These are phyloP conservation scores for Metschnikowia continentalis DNA, from an alignment of 805 yeast genomes.

Conservation along the genomic window DNA sequence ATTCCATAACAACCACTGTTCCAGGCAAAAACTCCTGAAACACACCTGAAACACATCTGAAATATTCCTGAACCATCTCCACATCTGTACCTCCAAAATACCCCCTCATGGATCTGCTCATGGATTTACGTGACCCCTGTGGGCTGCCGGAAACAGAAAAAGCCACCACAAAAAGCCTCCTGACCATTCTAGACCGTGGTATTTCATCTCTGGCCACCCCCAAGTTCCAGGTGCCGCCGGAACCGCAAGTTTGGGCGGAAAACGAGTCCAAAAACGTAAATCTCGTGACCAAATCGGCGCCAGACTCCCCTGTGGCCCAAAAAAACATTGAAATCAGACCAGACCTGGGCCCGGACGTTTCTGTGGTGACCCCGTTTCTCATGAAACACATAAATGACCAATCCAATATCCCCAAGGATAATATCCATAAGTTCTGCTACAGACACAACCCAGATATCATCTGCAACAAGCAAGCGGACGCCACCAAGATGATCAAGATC, in stretches of 20 bases:
- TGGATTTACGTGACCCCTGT: slow-evolving; percentile 15
- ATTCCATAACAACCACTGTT: too few relatives aligned
- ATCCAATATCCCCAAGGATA: slow-evolving; percentile 42
- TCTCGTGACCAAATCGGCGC: slow-evolving; percentile 1
- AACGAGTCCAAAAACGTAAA: slow-evolving; percentile 1
- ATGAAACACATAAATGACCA: slow-evolving; percentile 41
- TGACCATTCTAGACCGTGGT: slow-evolving; percentile 4
- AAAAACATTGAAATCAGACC: background rate
- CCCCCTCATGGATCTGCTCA: background rate
- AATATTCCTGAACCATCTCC: too few relatives aligned
- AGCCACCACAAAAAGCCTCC: slow-evolving; percentile 5
- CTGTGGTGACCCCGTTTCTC: slow-evolving; percentile 39
- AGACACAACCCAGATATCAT: slow-evolving; percentile 88
- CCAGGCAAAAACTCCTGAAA: too few relatives aligned
- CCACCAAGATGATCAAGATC: slow-evolving; percentile 55
- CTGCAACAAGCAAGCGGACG: slow-evolving; percentile 67
- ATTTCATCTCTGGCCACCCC: background rate
- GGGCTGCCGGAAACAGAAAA: slow-evolving; percentile 6
- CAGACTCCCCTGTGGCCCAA: background rate
- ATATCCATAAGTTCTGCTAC: slow-evolving; percentile 74
- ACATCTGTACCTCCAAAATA: background rate
- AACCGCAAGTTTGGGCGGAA: slow-evolving; percentile 3
- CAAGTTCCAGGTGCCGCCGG: background rate
- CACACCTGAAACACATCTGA: too few relatives aligned
- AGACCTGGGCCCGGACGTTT: slow-evolving; percentile 12